Base-by-base conservation (phyloP, 2,329 filamentous ascomycete genomes). In the Neonectria punicea region DNA sequence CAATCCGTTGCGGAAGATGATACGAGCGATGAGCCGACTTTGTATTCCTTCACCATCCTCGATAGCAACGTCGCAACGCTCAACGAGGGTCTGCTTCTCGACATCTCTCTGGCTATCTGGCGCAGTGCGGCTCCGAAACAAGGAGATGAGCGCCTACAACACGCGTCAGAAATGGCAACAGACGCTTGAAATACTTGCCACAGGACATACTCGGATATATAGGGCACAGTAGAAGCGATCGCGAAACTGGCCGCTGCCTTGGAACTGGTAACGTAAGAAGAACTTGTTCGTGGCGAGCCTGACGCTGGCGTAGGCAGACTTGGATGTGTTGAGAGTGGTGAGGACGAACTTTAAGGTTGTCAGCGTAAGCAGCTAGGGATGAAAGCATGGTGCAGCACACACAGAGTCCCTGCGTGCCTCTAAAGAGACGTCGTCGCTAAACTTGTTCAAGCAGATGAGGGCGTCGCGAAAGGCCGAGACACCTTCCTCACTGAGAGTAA, bases 281-380 rank as follows among this genome's bases (percentile, higher is more conserved):
- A 94, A 94, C 43, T 87, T 85, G 69, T 82, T 86, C 44, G 87
- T 85, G 47, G 90, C 83, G 58, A 94, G 88, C 8, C 86, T 86
- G 73, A 93, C 90, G 63, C 90, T 91, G 28, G 90, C 89, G 77
- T 94, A 94, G 18, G 91, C 92, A 4, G 92, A 93, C 75, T 93
- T 93, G 61, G 92, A 93, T n/a, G 87, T 87, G 76, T 95, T 95
- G 68, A 95, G 82, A 14, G 92, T 89, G 14, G 91, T 93, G 59
- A 95, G 83, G 5, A 90, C 84, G 68, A 95, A 86, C 92, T 93
- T 36, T 1, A 6, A 1, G 1, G 5, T 18, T 43, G 43, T 73
- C 8, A 72, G 54, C 36, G 18, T 36, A 7, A 5, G 5, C 5
- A 16, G 7, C 14, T 25, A 9, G 14, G 14, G 11, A 8, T 11